Conservation (phyloP, 257 asterid genomes). For the Nicotiana undulata region DNA sequence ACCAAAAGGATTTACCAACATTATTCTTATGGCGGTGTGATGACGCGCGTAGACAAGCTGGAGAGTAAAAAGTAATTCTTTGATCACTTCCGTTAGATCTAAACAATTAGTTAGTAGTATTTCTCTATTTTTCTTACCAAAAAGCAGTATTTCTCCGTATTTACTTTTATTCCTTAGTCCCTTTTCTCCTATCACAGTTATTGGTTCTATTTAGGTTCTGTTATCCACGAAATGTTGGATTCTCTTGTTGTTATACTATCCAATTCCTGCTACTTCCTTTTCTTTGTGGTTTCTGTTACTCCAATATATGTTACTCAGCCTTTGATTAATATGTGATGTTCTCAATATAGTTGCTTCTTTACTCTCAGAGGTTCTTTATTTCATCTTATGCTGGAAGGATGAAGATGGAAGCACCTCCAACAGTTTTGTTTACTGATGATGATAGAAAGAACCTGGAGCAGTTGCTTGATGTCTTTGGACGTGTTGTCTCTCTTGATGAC, state of each 20-base stretch:
- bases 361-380: not conserved
- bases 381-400: slow-evolving; percentile 30
- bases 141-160: not conserved
- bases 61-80: not conserved
- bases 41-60: not conserved
- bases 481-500: slow-evolving; percentile 55
- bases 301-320: not conserved
- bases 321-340: not conserved
- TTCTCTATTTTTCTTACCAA: not conserved
- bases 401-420: slow-evolving; percentile 40
- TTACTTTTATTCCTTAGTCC: not conserved
- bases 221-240: not conserved
- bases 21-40: not conserved
- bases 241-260: not conserved
- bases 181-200: not conserved
- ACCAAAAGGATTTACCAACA: not conserved
- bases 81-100: not conserved
- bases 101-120: not conserved
- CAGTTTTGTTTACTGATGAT: slow-evolving; percentile 25
- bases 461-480: slow-evolving; percentile 62
- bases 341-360: not conserved
- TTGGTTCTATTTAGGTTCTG: not conserved
- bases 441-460: slow-evolving; percentile 47
- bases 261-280: not conserved
- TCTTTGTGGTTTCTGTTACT: slow-evolving; percentile 2